Evolutionary conservation across 2,329 filamentous ascomycete genomes (phyloP), one percentile per base, ranked within the genome.

Genomic region (Ramularia collo-cygni): DNA sequence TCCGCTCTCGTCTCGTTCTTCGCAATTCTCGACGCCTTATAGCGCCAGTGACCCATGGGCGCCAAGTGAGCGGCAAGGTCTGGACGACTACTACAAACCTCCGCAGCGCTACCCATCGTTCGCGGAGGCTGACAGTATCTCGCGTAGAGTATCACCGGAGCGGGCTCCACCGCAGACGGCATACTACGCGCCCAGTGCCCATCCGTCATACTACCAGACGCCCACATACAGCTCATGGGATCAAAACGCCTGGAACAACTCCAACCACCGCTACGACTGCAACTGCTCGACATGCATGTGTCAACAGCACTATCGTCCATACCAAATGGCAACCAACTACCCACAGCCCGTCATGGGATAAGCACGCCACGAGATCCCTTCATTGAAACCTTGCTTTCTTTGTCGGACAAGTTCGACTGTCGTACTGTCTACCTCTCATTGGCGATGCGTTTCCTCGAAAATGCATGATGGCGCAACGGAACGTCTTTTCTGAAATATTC

Each of bases 311-410:
- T 61, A 57, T 40, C 58, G 59, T 12, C 49, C 57, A 27, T 61
- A 61, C 43, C 48, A 52, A 14, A 53, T 57, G 49, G 45, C 53
- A 21, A 52, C 58, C 7, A 49, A 50, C 43, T 61, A 60, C 43
- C 50, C 58, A 31, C 58, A 61, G 49, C 56, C 59, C n/a, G 58
- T 61, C 37, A 59, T 60, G 50, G 59, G 59, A n/a, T 62, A 45
- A 37, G 28, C 19, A 8, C 6, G 31, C 21, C 6, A 24, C 6
- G 21, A 10, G 21, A 24, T 6, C 21, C 6, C 21, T 6, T 24
- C 10, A 10, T 24, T 24, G 21, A 24, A 24, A 10, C 21, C 6
- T 24, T 10, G 21, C 21, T 10, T 24, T 24, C 21, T 24, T 24
- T 6, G 10, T 24, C 21, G 6, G 21, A n/a, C n/a, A n/a, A 10